Percentiles rank a stretch among this genome's conserved stretches.
These are phyloP conservation scores for Termitomyces sp. DNA, from an alignment of 768 basidiomycete genomes.

Conservation along the genomic window DNA sequence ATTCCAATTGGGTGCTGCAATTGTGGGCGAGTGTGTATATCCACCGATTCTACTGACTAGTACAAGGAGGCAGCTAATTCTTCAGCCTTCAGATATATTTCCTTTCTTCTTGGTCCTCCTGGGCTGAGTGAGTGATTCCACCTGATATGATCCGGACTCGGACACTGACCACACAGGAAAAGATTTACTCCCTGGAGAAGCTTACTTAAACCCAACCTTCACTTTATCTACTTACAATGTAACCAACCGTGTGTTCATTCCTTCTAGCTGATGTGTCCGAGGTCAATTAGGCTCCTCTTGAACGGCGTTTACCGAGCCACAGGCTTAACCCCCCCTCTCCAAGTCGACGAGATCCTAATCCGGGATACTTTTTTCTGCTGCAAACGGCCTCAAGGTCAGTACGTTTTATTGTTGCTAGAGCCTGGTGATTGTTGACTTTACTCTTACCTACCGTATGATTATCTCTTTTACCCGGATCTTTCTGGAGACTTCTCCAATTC, in stretches of 20 bases:
- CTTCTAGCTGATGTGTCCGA: conserved; percentile 4
- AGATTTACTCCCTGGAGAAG: conserved; percentile 3
- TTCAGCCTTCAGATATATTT: neutral
- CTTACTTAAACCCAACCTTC: conserved; percentile 13
- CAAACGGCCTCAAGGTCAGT: neutral
- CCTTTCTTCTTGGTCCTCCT: neutral
- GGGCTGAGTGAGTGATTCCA: neutral
- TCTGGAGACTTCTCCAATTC: conserved; percentile 1
- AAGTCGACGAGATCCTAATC: neutral
- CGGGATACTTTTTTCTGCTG: neutral
- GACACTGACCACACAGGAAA: conserved; percentile 10
- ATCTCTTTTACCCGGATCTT: neutral
- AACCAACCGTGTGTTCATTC: neutral
- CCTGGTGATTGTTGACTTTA: neutral
- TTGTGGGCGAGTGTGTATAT: neutral
- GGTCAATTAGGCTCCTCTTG: conserved; percentile 5
- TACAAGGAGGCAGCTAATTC: neutral
- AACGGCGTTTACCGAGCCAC: conserved; percentile 11
- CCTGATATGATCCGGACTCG: conserved; percentile 10
- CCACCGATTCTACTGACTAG: neutral
- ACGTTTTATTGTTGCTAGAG: neutral
- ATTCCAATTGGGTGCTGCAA: neutral
- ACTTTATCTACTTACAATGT: conserved; percentile 4
- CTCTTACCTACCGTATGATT: neutral
- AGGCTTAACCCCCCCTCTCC: neutral